Percentiles rank a stretch among this genome's conserved stretches.
phyloP scores from a whole-genome alignment of 225 moss, liverwort and hornwort species.

The Rhytidiadelphus loreus region DNA sequence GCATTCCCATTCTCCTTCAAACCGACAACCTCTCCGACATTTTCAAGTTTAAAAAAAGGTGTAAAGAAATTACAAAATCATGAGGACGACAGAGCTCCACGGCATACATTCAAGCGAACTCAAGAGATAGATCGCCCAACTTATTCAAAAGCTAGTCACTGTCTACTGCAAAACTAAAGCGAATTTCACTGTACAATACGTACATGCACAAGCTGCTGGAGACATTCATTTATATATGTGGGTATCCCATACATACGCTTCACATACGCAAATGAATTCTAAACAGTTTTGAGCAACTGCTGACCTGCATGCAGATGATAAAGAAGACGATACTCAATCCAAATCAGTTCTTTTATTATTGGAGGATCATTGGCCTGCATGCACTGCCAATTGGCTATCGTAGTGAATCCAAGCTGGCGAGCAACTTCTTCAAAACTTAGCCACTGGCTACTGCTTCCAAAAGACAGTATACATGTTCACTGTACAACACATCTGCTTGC shows the following conservation, averaged over 20 bases:
- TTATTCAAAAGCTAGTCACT: neutral
- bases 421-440: neutral
- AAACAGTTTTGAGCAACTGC: neutral
- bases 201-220: neutral
- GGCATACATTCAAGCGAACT: neutral
- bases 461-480: too few species aligned
- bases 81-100: neutral
- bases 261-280: neutral
- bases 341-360: neutral
- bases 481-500: neutral
- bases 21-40: neutral
- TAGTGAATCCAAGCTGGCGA: too few species aligned
- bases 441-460: neutral
- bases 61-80: neutral
- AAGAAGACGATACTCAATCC: neutral
- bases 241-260: neutral
- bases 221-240: neutral
- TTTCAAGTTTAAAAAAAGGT: neutral
- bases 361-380: neutral
- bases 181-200: neutral
- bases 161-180: neutral
- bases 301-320: neutral
- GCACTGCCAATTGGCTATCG: too few species aligned
- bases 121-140: neutral
- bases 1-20: neutral